These are phyloP conservation scores for Boletus vinaceobasis DNA, from an alignment of 768 basidiomycete species.

Conservation along the genomic window DNA sequence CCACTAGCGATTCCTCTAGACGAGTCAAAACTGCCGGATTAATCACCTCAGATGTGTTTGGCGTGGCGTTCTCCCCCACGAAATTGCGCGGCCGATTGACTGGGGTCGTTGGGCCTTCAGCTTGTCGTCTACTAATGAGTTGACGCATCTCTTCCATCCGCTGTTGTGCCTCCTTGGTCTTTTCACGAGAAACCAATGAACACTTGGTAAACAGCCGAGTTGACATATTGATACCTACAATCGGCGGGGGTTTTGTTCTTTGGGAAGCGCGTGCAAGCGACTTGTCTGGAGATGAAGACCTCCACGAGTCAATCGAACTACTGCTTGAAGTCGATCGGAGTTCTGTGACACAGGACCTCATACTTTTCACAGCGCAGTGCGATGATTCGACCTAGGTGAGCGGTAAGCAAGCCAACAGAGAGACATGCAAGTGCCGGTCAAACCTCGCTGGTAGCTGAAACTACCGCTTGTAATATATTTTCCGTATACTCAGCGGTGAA, in stretches of 20 bases:
- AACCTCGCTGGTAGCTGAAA: conserved; percentile 67
- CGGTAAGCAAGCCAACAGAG: conserved; percentile 1
- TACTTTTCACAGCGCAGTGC: conserved; percentile 66
- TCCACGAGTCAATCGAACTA: conserved; percentile 36
- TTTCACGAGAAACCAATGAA: conserved; percentile 26
- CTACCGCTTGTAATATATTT: conserved; percentile 45
- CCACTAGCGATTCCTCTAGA: conserved; percentile 51
- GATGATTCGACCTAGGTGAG: conserved; percentile 62
- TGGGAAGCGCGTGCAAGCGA: conserved; percentile 44
- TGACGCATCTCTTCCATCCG: conserved; percentile 83
- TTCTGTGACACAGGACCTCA: conserved; percentile 66
- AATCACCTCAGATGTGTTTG: conserved; percentile 19
- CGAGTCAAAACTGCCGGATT: conserved; percentile 11
- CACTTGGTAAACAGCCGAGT: conserved; percentile 2
- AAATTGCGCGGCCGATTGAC: conserved; percentile 44
- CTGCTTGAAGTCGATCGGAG: conserved; percentile 18
- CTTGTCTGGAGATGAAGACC: conserved; percentile 60
- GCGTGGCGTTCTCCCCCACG: conserved; percentile 15
- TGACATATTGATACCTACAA: conserved; percentile 35
- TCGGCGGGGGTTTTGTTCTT: conserved; percentile 34
- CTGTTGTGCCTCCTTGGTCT: conserved; percentile 75
- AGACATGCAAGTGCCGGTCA: background rate
- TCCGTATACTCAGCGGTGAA: conserved; percentile 39
- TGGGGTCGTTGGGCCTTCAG: conserved; percentile 43
- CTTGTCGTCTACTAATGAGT: conserved; percentile 60